These are phyloP conservation scores for Sordaria brevicollis DNA, from an alignment of 495 filamentous ascomycete genomes.

Conservation along the genomic window DNA sequence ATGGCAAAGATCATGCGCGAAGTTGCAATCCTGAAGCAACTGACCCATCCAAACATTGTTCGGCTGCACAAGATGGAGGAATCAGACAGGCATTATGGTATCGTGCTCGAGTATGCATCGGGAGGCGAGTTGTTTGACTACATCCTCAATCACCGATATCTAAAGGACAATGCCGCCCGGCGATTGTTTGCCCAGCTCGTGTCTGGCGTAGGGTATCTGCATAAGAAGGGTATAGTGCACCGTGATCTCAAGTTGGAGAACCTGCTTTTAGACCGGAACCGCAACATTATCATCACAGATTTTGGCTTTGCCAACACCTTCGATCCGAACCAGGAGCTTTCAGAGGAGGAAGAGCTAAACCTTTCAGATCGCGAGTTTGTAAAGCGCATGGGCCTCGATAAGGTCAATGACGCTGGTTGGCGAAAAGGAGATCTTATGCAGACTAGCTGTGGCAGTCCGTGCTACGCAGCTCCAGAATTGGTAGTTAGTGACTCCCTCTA, in stretches of 20 bases:
- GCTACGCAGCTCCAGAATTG: conserved; percentile 93
- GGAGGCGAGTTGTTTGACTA: conserved; percentile 98
- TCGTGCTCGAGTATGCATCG: conserved; percentile 96
- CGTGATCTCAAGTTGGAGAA: conserved; percentile 97
- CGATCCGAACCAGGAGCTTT: conserved; percentile 75
- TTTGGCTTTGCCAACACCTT: conserved; percentile 99
- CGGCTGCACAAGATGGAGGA: conserved; percentile 97
- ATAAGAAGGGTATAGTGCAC: conserved; percentile 98
- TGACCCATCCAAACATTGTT: conserved; percentile 91
- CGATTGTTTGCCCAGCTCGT: conserved; percentile 92
- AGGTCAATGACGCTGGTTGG: conserved; percentile 42
- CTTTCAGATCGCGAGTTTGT: conserved; percentile 77
- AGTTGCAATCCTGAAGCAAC: conserved; percentile 79
- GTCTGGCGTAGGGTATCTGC: conserved; percentile 93
- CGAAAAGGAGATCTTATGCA: conserved; percentile 68
- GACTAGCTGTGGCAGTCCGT: conserved; percentile 78
- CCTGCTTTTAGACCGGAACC: conserved; percentile 85
- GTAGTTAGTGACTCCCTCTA: conserved; percentile 97
- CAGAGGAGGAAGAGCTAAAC: conserved; percentile 82
- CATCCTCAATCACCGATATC: conserved; percentile 89
- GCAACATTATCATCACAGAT: conserved; percentile 99
- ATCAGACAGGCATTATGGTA: conserved; percentile 90
- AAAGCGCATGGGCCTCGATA: conserved; percentile 65
- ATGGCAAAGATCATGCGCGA: conserved; percentile 96
- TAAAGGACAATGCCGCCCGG: conserved; percentile 86